A percentile compares a stretch with the other conserved stretches of the same genome.
These are phyloP conservation scores for Parafenestella ontariensis DNA, from an alignment of 2,329 filamentous ascomycete genomes.

Conservation along the genomic window DNA sequence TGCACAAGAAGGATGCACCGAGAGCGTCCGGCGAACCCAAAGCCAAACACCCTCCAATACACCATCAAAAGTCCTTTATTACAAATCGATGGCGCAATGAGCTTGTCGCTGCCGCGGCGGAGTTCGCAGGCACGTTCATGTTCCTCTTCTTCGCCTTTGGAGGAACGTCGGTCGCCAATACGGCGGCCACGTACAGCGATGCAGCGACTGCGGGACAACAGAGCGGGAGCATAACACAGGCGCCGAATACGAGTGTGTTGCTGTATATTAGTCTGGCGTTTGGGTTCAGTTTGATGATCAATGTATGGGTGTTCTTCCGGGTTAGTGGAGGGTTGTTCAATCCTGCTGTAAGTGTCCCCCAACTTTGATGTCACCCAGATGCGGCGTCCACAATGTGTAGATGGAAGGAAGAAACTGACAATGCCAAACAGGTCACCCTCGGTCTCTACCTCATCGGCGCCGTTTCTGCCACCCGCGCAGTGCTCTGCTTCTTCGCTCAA, in stretches of 20 bases:
- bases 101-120: slow-evolving; percentile 44
- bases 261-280: slow-evolving; percentile 49
- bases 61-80: background rate
- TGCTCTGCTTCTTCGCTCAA: slow-evolving; percentile 44
- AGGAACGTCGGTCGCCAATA: slow-evolving; percentile 49
- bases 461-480: slow-evolving; percentile 31
- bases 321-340: slow-evolving; percentile 51
- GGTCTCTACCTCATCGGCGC: slow-evolving; percentile 47
- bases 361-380: background rate
- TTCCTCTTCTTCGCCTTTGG: slow-evolving; percentile 52
- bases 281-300: slow-evolving; percentile 49
- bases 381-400: background rate
- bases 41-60: slow-evolving; percentile 1
- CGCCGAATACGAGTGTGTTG: slow-evolving; percentile 43
- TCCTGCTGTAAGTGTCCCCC: slow-evolving; percentile 43
- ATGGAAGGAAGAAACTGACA: slow-evolving; percentile 1
- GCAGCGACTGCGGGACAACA: slow-evolving; percentile 28
- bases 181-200: slow-evolving; percentile 31
- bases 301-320: slow-evolving; percentile 51
- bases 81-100: slow-evolving; percentile 41
- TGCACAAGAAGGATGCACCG: slow-evolving; percentile 9
- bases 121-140: slow-evolving; percentile 51
- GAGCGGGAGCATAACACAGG: slow-evolving; percentile 34
- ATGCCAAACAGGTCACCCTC: slow-evolving; percentile 39
- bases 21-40: background rate